Percentiles rank a stretch among this genome's conserved stretches.
These are phyloP conservation scores for Pholiota microspora DNA, from an alignment of 768 basidiomycete species.

Conservation along the genomic window DNA sequence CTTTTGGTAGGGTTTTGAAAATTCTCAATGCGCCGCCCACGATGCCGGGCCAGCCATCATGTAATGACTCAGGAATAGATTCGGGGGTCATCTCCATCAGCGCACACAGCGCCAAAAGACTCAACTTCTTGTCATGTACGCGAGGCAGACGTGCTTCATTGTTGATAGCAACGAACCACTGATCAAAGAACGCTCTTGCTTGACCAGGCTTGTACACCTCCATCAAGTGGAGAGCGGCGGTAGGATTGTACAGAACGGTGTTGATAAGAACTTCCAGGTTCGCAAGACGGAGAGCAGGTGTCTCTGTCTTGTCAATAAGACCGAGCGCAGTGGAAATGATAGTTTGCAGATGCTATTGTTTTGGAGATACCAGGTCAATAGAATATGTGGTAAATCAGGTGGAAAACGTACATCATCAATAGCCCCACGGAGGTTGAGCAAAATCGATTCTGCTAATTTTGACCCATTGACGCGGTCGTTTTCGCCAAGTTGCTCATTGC, in stretches of 20 bases:
- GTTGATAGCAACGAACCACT: conserved; percentile 79
- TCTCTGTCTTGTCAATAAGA: conserved; percentile 60
- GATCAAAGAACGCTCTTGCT: conserved; percentile 76
- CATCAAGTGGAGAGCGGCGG: conserved; percentile 73
- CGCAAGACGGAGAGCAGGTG: conserved; percentile 64
- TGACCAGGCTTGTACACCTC: conserved; percentile 56
- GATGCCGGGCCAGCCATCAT: conserved; percentile 74
- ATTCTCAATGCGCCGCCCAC: conserved; percentile 68
- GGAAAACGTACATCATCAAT: conserved; percentile 76
- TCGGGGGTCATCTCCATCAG: conserved; percentile 68
- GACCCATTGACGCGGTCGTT: conserved; percentile 82
- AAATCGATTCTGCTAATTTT: conserved; percentile 79
- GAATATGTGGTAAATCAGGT: too few species aligned
- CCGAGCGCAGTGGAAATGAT: conserved; percentile 64
- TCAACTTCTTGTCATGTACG: conserved; percentile 89
- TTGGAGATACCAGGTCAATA: too few species aligned
- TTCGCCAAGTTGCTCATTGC: conserved; percentile 72
- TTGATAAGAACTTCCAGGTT: conserved; percentile 86
- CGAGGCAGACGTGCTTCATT: conserved; percentile 61
- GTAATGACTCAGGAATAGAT: conserved; percentile 54
- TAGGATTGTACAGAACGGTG: conserved; percentile 79
- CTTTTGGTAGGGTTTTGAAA: conserved; percentile 77
- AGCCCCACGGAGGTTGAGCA: conserved; percentile 76
- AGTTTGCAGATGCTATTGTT: conserved; percentile 56
- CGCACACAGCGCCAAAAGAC: conserved; percentile 71